Conservation (phyloP, 129 eudicot species). For the Gnaphalium uliginosum region DNA sequence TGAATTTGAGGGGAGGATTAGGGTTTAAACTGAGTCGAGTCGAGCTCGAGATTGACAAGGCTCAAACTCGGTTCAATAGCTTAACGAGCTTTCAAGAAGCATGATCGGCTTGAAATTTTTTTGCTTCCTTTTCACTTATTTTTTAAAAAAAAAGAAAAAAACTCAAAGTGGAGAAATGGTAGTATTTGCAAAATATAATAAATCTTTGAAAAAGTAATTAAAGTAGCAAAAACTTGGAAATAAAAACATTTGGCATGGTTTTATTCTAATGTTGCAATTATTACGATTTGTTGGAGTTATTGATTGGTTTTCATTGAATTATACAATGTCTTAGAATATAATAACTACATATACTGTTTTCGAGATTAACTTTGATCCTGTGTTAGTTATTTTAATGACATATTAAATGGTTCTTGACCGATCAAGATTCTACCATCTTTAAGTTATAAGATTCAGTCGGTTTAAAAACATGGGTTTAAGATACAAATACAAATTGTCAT, state of each 20-base stretch:
- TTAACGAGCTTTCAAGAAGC: too few species aligned
- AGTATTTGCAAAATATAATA: too few species aligned
- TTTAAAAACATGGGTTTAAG: constrained; percentile 7
- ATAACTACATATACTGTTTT: constrained; percentile 7
- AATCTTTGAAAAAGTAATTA: neutral
- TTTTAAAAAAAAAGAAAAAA: too few species aligned
- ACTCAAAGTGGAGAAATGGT: too few species aligned
- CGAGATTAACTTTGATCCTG: constrained; percentile 30
- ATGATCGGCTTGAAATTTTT: too few species aligned
- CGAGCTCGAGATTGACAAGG: too few species aligned
- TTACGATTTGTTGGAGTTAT: constrained; percentile 36
- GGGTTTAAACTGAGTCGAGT: too few species aligned
- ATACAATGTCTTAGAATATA: neutral
- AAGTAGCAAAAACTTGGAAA: neutral
- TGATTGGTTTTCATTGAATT: constrained; percentile 37
- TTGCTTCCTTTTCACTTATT: too few species aligned
- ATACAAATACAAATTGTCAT: neutral
- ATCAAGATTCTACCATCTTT: constrained; percentile 26
- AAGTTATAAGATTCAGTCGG: constrained; percentile 23
- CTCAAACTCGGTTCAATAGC: too few species aligned
- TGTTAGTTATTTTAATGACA: constrained; percentile 16
- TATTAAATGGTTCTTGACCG: constrained; percentile 21
- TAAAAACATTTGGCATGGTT: constrained; percentile 29
- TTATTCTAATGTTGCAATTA: constrained; percentile 35
- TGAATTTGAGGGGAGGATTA: too few species aligned